Conservation (phyloP, 805 yeast genomes). For the Spathaspora girioi region DNA sequence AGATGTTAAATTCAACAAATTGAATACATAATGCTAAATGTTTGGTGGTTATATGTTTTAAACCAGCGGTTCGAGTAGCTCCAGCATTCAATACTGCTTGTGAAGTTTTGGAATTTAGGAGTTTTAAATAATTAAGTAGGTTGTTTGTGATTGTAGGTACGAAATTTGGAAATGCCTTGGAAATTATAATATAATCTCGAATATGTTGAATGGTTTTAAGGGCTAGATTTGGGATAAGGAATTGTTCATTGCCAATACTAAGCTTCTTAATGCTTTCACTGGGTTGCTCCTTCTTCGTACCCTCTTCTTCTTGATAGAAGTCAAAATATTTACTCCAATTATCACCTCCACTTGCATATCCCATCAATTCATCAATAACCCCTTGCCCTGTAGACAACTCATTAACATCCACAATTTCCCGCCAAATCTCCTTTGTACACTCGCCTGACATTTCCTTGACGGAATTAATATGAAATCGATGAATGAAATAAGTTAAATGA, state of each 20-base stretch:
- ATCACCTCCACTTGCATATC: conserved; percentile 19
- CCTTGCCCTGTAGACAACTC: conserved; percentile 26
- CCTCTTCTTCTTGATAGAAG: conserved; percentile 10
- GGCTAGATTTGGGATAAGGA: conserved; percentile 27
- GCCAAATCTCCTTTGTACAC: conserved; percentile 76
- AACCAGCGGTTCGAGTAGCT: conserved; percentile 70
- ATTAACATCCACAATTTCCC: conserved; percentile 56
- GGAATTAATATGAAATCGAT: conserved; percentile 50
- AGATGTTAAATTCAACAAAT: conserved; percentile 44
- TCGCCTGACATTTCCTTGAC: conserved; percentile 43
- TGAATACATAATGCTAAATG: conserved; percentile 69
- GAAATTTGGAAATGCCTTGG: conserved; percentile 51
- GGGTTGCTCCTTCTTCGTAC: background rate
- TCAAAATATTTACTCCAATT: conserved; percentile 25
- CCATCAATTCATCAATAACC: conserved; percentile 19
- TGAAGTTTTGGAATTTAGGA: conserved; percentile 51
- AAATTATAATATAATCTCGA: conserved; percentile 53
- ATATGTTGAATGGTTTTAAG: conserved; percentile 24
- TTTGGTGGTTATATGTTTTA: conserved; percentile 69
- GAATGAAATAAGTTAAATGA: conserved; percentile 60
- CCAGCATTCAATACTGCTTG: conserved; percentile 70
- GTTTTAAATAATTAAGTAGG: conserved; percentile 39
- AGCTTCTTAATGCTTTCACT: background rate
- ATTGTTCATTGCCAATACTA: conserved; percentile 17
- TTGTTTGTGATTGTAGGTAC: conserved; percentile 39